These are phyloP conservation scores for Candida neerlandica DNA, from an alignment of 1,139 yeast species.

Conservation along the genomic window DNA sequence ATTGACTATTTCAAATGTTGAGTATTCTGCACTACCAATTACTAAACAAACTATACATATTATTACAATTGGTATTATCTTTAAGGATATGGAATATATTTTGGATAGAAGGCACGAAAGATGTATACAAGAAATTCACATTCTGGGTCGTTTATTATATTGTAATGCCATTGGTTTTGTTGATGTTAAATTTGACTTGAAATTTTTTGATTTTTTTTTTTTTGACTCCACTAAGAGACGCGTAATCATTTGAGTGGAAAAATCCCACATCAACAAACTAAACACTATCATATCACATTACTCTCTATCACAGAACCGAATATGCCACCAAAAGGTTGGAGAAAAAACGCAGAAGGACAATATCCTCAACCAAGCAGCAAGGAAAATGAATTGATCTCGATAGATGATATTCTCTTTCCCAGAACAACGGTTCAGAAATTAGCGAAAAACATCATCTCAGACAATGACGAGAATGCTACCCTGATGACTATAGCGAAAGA, in stretches of 20 bases:
- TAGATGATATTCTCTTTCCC: slow-evolving; percentile 72
- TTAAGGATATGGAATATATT: too few species aligned
- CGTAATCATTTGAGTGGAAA: background rate
- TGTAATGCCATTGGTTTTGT: too few species aligned
- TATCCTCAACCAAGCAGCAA: slow-evolving; percentile 52
- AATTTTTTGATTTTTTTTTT: too few species aligned
- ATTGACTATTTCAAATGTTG: too few species aligned
- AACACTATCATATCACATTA: background rate
- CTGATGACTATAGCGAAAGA: slow-evolving; percentile 61
- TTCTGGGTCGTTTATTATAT: too few species aligned
- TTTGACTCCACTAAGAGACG: too few species aligned
- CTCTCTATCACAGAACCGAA: slow-evolving; percentile 2
- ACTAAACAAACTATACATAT: too few species aligned
- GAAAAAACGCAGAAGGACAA: slow-evolving; percentile 70
- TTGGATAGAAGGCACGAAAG: too few species aligned
- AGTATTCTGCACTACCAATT: too few species aligned
- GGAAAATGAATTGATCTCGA: slow-evolving; percentile 60
- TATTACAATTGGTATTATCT: too few species aligned
- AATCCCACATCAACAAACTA: background rate
- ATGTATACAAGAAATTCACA: too few species aligned
- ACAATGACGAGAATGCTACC: slow-evolving; percentile 30
- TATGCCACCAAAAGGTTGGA: slow-evolving; percentile 87
- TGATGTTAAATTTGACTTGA: too few species aligned
- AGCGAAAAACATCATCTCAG: slow-evolving; percentile 47
- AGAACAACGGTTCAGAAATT: slow-evolving; percentile 59